Percentiles rank a stretch among this genome's conserved stretches.
These are phyloP conservation scores for Trichoderma atrobrunneum DNA, from an alignment of 2,329 filamentous ascomycete species.

Conservation along the genomic window DNA sequence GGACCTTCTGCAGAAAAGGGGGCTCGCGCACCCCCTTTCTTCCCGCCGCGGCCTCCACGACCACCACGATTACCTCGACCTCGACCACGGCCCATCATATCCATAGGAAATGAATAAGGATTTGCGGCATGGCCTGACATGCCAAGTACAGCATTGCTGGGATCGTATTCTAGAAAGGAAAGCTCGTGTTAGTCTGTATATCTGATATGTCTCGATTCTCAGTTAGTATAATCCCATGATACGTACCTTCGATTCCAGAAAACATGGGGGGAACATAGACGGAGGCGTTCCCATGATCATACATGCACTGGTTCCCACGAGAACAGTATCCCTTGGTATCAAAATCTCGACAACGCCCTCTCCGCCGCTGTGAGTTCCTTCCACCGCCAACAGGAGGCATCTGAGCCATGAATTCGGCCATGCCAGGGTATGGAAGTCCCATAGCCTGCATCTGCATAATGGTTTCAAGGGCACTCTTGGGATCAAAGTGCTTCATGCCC, in stretches of 20 bases:
- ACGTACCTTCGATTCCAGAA: conserved; percentile 29
- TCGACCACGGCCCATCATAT: conserved; percentile 30
- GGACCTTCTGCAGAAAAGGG: conserved; percentile 64
- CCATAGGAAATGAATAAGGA: conserved; percentile 25
- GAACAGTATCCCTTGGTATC: conserved; percentile 71
- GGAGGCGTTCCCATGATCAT: conserved; percentile 62
- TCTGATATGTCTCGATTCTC: background rate
- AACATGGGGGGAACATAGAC: conserved; percentile 35
- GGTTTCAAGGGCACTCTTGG: conserved; percentile 59
- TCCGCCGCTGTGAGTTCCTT: conserved; percentile 34
- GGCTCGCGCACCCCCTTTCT: conserved; percentile 43
- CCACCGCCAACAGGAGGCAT: conserved; percentile 24
- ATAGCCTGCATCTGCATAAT: conserved; percentile 61
- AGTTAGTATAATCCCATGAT: background rate
- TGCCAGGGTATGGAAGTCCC: conserved; percentile 40
- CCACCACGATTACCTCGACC: conserved; percentile 39
- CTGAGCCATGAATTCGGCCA: conserved; percentile 40
- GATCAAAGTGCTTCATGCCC: conserved; percentile 51
- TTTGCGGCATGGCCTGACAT: conserved; percentile 24
- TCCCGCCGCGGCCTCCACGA: conserved; percentile 34
- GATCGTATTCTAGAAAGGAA: conserved; percentile 33
- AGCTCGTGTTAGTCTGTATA: conserved; percentile 19
- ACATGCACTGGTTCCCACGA: conserved; percentile 63
- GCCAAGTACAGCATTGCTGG: conserved; percentile 30
- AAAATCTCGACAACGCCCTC: conserved; percentile 62